phyloP scores from a whole-genome alignment of 2,329 filamentous ascomycete genomes.

The Pochonia chlamydosporia region DNA sequence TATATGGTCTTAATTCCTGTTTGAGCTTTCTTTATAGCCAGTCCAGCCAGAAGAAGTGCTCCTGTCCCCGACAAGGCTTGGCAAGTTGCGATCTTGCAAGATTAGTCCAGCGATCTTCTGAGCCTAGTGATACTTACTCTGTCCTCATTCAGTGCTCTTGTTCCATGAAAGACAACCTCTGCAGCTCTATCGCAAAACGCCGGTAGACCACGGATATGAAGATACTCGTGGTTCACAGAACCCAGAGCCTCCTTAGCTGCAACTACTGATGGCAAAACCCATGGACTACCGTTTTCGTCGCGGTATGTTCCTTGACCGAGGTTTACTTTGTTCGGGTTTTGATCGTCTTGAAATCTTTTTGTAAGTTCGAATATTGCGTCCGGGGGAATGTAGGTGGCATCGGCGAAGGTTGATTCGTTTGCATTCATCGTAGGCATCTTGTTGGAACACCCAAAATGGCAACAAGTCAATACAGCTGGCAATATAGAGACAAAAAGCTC shows the following conservation, averaged over 20 bases:
- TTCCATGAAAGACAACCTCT: slow-evolving; percentile 18
- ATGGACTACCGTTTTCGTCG: slow-evolving; percentile 5
- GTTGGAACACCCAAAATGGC: too few species aligned
- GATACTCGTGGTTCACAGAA: slow-evolving; percentile 85
- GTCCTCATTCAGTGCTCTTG: slow-evolving; percentile 7
- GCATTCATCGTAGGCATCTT: too few species aligned
- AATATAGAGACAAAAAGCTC: too few species aligned
- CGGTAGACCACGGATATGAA: slow-evolving; percentile 70
- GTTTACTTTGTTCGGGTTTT: slow-evolving; percentile 5
- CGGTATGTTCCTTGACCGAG: slow-evolving; percentile 6
- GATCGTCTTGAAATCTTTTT: not conserved
- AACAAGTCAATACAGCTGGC: too few species aligned
- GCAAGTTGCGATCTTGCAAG: not conserved
- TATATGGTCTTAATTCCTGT: slow-evolving; percentile 20
- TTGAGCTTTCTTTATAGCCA: slow-evolving; percentile 14
- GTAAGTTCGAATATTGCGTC: slow-evolving; percentile 4
- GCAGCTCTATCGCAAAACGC: slow-evolving; percentile 46
- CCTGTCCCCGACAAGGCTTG: slow-evolving; percentile 31
- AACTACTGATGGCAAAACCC: slow-evolving; percentile 4
- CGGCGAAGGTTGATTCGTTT: too few species aligned
- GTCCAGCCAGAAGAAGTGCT: slow-evolving; percentile 24
- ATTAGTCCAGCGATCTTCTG: not conserved
- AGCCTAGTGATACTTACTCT: slow-evolving; percentile 15
- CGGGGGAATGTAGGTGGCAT: not conserved
- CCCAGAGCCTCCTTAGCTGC: not conserved